A percentile compares a stretch with the other conserved stretches of the same genome.
phyloP scores from a whole-genome alignment of 345 rosid species.

The Nephelium lappaceum region DNA sequence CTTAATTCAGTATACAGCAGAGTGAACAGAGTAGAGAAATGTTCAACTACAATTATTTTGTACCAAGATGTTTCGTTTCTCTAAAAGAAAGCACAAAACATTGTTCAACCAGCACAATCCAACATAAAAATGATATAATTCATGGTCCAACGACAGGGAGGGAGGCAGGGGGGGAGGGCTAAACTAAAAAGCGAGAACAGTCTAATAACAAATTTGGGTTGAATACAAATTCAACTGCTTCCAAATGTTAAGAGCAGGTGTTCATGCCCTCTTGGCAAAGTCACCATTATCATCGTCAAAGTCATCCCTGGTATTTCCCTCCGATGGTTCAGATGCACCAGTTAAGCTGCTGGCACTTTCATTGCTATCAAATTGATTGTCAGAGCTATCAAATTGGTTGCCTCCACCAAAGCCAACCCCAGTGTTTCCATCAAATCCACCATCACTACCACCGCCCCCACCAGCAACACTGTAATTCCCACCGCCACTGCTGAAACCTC shows the following conservation, averaged over 20 bases:
- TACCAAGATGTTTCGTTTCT: conserved; percentile 7
- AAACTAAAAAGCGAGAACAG: not conserved
- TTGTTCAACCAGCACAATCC: not conserved
- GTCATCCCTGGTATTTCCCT: conserved; percentile 38
- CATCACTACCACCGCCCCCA: conserved; percentile 29
- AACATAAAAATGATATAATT: not conserved
- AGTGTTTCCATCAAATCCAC: conserved; percentile 39
- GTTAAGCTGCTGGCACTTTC: conserved; percentile 22
- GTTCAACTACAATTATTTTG: conserved; percentile 25
- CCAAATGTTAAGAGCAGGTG: not conserved
- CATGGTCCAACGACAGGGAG: not conserved
- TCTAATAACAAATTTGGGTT: not conserved
- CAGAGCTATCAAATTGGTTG: conserved; percentile 33
- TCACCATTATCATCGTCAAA: conserved; percentile 45
- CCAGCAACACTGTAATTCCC: conserved; percentile 27
- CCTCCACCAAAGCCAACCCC: conserved; percentile 23
- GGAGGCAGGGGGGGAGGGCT: not conserved
- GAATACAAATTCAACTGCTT: conserved; percentile 2
- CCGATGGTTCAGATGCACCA: conserved; percentile 25
- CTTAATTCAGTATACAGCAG: not conserved
- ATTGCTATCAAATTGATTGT: conserved; percentile 32
- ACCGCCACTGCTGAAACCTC: conserved; percentile 24
- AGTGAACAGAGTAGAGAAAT: too few relatives aligned
- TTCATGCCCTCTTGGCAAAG: conserved; percentile 78
- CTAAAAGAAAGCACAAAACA: not conserved